A percentile compares a stretch with the other conserved stretches of the same genome.
phyloP scores from a whole-genome alignment of 352 stramenopile species.

The Phytophthora multivora region DNA sequence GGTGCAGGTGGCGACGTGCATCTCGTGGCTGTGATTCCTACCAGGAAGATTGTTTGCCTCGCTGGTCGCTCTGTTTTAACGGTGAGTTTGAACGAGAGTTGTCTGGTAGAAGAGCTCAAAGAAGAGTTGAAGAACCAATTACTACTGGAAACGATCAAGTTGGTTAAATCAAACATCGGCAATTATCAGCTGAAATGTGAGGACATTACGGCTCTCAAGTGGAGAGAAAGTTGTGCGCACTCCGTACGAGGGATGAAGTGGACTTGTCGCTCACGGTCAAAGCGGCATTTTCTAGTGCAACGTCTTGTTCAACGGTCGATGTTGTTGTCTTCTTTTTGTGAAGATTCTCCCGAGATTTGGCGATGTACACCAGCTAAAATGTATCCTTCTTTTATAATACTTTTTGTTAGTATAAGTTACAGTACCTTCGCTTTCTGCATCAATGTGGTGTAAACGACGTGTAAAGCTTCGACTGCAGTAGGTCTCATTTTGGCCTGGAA shows the following conservation, averaged over 20 bases:
- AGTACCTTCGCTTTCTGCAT: not conserved
- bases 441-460: not conserved
- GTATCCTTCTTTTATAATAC: too few relatives aligned
- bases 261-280: not conserved
- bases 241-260: not conserved
- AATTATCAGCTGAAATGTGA: not conserved
- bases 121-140: not conserved
- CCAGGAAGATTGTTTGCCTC: not conserved
- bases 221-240: not conserved
- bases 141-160: not conserved
- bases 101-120: not conserved
- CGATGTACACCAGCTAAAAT: too few relatives aligned
- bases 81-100: not conserved
- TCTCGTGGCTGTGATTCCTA: not conserved
- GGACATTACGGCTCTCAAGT: not conserved
- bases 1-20: not conserved
- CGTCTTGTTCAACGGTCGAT: not conserved
- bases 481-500: not conserved
- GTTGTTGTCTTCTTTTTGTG: not conserved
- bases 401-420: too few relatives aligned
- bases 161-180: not conserved
- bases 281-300: not conserved
- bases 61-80: not conserved
- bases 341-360: not conserved
- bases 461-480: not conserved